Conservation (phyloP, 345 rosid genomes). For the Brassica nigra region DNA sequence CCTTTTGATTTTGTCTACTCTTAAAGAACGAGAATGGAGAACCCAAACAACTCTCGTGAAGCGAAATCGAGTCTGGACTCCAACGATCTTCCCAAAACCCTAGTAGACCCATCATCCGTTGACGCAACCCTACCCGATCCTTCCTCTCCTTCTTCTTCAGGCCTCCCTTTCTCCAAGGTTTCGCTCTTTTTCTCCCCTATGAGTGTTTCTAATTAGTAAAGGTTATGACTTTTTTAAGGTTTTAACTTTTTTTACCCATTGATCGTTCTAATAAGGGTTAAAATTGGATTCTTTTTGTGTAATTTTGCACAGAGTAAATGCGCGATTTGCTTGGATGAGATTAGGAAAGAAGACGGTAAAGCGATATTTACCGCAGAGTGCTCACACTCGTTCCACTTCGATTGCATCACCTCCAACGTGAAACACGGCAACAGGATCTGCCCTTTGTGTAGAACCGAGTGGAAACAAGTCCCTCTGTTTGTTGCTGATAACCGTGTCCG, state of each 20-base stretch:
- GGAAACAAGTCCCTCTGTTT: constrained; percentile 61
- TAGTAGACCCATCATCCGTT: constrained; percentile 28
- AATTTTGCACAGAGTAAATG: constrained; percentile 71
- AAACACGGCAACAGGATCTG: constrained; percentile 83
- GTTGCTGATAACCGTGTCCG: constrained; percentile 39
- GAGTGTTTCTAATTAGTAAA: not conserved
- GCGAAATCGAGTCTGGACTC: not conserved
- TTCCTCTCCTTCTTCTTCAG: constrained; percentile 5
- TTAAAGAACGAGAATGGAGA: not conserved
- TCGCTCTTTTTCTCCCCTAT: not conserved
- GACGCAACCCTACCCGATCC: constrained; percentile 20
- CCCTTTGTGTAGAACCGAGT: constrained; percentile 83
- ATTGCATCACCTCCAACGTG: constrained; percentile 82
- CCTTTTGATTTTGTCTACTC: not conserved
- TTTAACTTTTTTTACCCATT: not conserved
- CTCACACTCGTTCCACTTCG: constrained; percentile 92
- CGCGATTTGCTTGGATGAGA: constrained; percentile 73
- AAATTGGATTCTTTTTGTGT: constrained; percentile 1
- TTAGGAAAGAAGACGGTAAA: constrained; percentile 70
- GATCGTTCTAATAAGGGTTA: not conserved
- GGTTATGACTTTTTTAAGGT: not conserved
- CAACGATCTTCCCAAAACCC: constrained; percentile 26
- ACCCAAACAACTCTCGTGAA: not conserved
- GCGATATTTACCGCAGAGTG: constrained; percentile 96
- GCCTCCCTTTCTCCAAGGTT: constrained; percentile 35